Percentiles rank a stretch among this genome's conserved stretches.
phyloP scores from a whole-genome alignment of 306 rosid species.

The Phaseolus lunatus region DNA sequence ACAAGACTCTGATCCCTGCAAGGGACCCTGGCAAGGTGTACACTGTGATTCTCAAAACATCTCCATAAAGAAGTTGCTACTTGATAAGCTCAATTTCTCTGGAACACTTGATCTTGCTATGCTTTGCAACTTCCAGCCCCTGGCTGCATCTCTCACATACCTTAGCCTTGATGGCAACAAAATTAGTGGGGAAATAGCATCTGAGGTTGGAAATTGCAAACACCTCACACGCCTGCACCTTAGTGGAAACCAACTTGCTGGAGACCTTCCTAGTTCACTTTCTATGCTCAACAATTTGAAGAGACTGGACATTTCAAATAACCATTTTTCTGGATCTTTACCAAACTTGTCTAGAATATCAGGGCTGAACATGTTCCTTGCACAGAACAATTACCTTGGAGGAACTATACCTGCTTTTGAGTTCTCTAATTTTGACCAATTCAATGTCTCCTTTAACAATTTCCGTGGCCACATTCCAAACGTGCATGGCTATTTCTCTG shows the following conservation, averaged over 20 bases:
- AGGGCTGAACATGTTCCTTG: conserved; percentile 65
- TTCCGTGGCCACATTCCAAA: conserved; percentile 61
- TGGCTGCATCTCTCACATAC: conserved; percentile 61
- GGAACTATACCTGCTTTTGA: conserved; percentile 64
- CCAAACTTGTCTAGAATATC: conserved; percentile 70
- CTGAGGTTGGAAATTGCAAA: conserved; percentile 58
- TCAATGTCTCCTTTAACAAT: conserved; percentile 70
- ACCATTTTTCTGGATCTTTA: conserved; percentile 59
- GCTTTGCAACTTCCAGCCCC: conserved; percentile 58
- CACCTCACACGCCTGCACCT: conserved; percentile 60
- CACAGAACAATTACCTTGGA: conserved; percentile 63
- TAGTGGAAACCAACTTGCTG: conserved; percentile 60
- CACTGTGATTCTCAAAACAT: conserved; percentile 51
- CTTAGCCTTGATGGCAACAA: conserved; percentile 60
- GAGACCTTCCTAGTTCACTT: conserved; percentile 70
- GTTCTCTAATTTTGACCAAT: conserved; percentile 60
- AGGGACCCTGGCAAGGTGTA: conserved; percentile 63
- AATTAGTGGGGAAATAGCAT: conserved; percentile 58
- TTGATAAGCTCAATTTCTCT: conserved; percentile 47
- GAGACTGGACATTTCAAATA: conserved; percentile 67
- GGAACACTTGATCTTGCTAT: conserved; percentile 63
- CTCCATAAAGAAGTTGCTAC: conserved; percentile 49
- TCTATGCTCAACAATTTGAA: conserved; percentile 55
- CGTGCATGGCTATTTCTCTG: conserved; percentile 45
- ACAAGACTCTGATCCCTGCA: conserved; percentile 72